phyloP scores from a whole-genome alignment of 345 rosid species.

The Laguncularia racemosa region DNA sequence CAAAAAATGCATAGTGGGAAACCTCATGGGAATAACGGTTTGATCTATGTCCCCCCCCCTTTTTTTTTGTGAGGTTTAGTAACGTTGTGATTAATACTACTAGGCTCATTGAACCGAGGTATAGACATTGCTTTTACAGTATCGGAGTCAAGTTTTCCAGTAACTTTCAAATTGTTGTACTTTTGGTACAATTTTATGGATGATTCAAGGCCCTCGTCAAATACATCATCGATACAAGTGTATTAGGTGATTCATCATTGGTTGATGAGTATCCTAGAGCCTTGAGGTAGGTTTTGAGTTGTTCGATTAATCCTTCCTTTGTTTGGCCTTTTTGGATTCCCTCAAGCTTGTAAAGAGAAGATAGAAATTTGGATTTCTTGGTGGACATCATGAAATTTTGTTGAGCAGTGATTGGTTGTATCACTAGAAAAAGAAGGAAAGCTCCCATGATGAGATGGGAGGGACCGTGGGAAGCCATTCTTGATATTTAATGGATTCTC shows the following conservation, averaged over 20 bases:
- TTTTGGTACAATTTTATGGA: constrained; percentile 13
- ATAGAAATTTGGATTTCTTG: too few relatives aligned
- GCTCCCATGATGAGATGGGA: too few relatives aligned
- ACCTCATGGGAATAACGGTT: too few relatives aligned
- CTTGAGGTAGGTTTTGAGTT: constrained; percentile 10
- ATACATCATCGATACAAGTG: background rate
- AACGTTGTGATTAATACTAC: background rate
- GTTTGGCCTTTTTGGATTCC: constrained; percentile 11
- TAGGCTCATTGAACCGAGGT: constrained; percentile 18
- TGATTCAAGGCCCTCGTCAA: constrained; percentile 12
- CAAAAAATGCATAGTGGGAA: too few relatives aligned
- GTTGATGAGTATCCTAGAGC: constrained; percentile 11
- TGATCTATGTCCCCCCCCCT: too few relatives aligned
- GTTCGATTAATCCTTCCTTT: background rate
- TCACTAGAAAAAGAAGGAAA: too few relatives aligned
- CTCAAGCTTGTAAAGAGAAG: background rate
- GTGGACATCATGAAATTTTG: too few relatives aligned
- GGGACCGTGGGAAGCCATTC: too few relatives aligned
- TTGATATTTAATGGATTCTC: too few relatives aligned
- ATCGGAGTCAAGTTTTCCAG: constrained; percentile 7
- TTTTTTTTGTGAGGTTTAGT: too few relatives aligned
- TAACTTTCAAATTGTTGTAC: constrained; percentile 2
- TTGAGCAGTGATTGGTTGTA: too few relatives aligned
- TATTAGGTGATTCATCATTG: too few relatives aligned
- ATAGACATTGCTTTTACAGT: constrained; percentile 8